These are phyloP conservation scores for Schoenoplectus triqueter DNA, from an alignment of 202 grass and related monocot species.

Conservation along the genomic window DNA sequence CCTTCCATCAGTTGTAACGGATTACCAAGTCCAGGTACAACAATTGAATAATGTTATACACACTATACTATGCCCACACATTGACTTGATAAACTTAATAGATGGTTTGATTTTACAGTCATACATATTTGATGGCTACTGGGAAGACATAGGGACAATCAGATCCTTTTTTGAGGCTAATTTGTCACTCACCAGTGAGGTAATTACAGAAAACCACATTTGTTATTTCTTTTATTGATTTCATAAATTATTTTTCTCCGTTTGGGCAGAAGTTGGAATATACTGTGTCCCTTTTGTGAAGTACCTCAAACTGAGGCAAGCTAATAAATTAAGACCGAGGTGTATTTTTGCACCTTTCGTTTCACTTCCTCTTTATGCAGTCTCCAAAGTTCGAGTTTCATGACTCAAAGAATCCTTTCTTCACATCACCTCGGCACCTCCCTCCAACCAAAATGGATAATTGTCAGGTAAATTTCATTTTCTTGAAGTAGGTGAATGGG, in stretches of 20 bases:
- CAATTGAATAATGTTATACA: neutral
- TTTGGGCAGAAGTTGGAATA: neutral
- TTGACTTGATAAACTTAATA: conserved; percentile 9
- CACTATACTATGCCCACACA: neutral
- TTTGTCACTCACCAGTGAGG: conserved; percentile 76
- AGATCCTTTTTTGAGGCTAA: conserved; percentile 85
- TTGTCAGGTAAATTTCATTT: conserved; percentile 54
- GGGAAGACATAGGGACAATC: conserved; percentile 88
- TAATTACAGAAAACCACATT: conserved; percentile 25
- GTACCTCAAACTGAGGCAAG: neutral
- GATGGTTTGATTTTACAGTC: conserved; percentile 47
- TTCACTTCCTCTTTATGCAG: conserved; percentile 46
- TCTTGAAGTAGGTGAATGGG: neutral
- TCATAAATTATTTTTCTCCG: neutral
- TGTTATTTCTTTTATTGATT: neutral
- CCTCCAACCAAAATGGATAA: conserved; percentile 66
- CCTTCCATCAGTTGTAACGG: conserved; percentile 60
- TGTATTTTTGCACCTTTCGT: conserved; percentile 21
- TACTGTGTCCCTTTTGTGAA: conserved; percentile 5
- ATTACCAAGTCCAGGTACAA: conserved; percentile 61
- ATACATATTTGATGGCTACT: conserved; percentile 68
- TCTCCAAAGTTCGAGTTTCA: conserved; percentile 71
- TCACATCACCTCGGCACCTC: conserved; percentile 60
- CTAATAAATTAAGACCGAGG: neutral
- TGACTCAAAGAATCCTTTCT: conserved; percentile 72